phyloP scores from a whole-genome alignment of 1,284 basidiomycete species.

The Marasmius fiardii region DNA sequence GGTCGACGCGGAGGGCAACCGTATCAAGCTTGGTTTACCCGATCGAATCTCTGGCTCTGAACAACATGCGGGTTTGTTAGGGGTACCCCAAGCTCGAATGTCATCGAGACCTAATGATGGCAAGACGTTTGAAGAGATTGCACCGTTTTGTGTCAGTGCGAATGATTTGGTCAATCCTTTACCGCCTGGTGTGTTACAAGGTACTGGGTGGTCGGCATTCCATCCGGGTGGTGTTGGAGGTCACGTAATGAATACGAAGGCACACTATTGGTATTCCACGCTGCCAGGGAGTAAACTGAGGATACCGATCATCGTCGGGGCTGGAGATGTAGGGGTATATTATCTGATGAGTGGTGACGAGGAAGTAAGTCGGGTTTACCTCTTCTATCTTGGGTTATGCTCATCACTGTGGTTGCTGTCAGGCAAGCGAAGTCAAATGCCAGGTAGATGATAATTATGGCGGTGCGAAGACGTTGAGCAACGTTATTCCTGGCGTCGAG shows the following conservation, averaged over 20 bases:
- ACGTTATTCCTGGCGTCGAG: conserved; percentile 46
- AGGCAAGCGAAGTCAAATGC: conserved; percentile 69
- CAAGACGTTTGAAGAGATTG: conserved; percentile 75
- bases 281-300: conserved; percentile 74
- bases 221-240: conserved; percentile 48
- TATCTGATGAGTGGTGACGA: conserved; percentile 61
- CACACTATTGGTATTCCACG: conserved; percentile 88
- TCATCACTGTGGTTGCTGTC: background rate
- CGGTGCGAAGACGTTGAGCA: conserved; percentile 61
- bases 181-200: conserved; percentile 84
- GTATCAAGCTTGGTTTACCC: conserved; percentile 21
- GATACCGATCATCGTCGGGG: conserved; percentile 70
- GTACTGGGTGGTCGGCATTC: conserved; percentile 81
- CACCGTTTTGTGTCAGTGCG: conserved; percentile 87
- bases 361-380: background rate
- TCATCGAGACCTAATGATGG: conserved; percentile 60
- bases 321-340: conserved; percentile 80
- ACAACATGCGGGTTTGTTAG: conserved; percentile 28
- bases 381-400: background rate
- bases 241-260: conserved; percentile 40
- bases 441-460: conserved; percentile 83
- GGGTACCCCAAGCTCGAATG: conserved; percentile 73
- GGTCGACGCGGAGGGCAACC: conserved; percentile 26
- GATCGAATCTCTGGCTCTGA: conserved; percentile 27
- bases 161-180: conserved; percentile 95